Percentiles rank a stretch among this genome's conserved stretches.
Conservation (phyloP, 768 basidiomycete genomes). For the Pisolithus marmoratus region DNA sequence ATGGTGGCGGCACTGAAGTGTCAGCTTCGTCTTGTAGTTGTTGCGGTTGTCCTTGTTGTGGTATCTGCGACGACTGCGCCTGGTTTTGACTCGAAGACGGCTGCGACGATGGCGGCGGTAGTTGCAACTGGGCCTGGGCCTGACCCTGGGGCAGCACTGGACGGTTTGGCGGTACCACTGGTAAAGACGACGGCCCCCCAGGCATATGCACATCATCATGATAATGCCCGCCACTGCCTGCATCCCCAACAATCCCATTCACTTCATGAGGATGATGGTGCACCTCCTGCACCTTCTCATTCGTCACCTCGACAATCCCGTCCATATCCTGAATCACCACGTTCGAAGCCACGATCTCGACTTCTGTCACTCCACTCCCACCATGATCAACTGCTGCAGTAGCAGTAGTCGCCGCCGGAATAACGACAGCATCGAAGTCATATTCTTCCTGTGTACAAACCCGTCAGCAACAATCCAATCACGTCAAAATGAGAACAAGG, state of each 20-base stretch:
- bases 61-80: no score
- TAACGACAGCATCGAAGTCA: slow-evolving; percentile 38
- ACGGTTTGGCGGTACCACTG: no score
- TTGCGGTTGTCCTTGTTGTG: no score
- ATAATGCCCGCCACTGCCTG: no score
- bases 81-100: no score
- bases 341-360: slow-evolving; percentile 32
- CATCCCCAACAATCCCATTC: no score
- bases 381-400: background rate
- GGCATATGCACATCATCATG: no score
- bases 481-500: background rate
- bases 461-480: background rate
- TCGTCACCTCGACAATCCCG: slow-evolving; percentile 39
- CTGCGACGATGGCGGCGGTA: background rate
- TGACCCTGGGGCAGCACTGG: slow-evolving; percentile 23
- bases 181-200: no score
- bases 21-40: no score
- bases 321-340: slow-evolving; percentile 35
- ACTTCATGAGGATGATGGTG: no score
- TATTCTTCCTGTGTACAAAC: slow-evolving; percentile 62
- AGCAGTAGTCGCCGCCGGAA: slow-evolving; percentile 3
- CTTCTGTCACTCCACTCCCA: slow-evolving; percentile 11
- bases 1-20: background rate
- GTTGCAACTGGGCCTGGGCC: slow-evolving; percentile 12
- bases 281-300: slow-evolving; percentile 30